These are phyloP conservation scores for Candida suzukii DNA, from an alignment of 805 yeast species.

Conservation along the genomic window DNA sequence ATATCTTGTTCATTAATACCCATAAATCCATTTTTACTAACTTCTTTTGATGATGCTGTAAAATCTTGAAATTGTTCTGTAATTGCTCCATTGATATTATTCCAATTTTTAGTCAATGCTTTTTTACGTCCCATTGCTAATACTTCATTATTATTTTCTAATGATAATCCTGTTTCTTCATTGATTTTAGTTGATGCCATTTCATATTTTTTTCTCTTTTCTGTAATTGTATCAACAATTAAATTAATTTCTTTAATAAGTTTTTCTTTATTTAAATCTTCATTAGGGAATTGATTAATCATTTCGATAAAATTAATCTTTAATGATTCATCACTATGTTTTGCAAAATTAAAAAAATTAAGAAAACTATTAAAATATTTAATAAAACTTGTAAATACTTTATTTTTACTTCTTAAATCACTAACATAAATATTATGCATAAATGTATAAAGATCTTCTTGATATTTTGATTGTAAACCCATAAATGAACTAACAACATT, in stretches of 20 bases:
- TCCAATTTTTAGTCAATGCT: conserved; percentile 34
- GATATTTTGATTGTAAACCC: conserved; percentile 62
- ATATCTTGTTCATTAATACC: conserved; percentile 36
- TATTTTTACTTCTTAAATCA: conserved; percentile 42
- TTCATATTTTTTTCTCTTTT: conserved; percentile 32
- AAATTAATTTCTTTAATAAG: conserved; percentile 33
- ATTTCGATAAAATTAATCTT: conserved; percentile 39
- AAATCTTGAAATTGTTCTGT: conserved; percentile 7
- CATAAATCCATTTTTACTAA: conserved; percentile 14
- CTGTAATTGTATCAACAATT: conserved; percentile 29
- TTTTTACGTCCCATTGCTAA: conserved; percentile 16
- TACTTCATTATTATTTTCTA: conserved; percentile 14
- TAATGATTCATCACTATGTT: conserved; percentile 30
- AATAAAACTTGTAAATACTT: conserved; percentile 62
- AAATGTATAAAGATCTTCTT: conserved; percentile 64
- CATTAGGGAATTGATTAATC: conserved; percentile 11
- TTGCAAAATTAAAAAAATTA: conserved; percentile 56
- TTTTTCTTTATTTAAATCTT: conserved; percentile 22
- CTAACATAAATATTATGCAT: conserved; percentile 76
- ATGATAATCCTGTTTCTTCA: conserved; percentile 2
- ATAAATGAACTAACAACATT: conserved; percentile 65
- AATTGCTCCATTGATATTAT: conserved; percentile 29
- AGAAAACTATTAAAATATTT: conserved; percentile 69
- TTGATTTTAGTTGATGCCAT: conserved; percentile 19
- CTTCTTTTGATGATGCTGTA: conserved; percentile 12